Conservation (phyloP, 352 stramenopile genomes). For the Saprolegnia parasitica region DNA sequence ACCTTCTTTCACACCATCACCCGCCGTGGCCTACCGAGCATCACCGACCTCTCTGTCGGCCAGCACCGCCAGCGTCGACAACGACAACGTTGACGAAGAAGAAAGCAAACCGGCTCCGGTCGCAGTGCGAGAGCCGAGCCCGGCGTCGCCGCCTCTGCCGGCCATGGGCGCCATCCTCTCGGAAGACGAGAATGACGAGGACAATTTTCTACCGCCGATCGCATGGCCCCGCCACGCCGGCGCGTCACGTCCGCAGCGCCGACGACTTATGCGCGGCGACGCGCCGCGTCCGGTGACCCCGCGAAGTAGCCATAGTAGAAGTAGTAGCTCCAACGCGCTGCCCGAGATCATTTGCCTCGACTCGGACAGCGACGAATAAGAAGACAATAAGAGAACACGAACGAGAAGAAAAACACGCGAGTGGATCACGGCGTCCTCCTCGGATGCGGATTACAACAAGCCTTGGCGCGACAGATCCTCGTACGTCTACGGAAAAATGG, state of each 20-base stretch:
- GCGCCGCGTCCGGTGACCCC: too few species aligned
- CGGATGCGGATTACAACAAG: conserved; percentile 67
- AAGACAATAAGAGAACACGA: background rate
- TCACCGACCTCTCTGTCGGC: too few species aligned
- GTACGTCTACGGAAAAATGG: conserved; percentile 75
- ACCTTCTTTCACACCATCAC: too few species aligned
- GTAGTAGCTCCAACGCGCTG: background rate
- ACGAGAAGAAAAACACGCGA: too few species aligned
- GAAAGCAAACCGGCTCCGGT: too few species aligned
- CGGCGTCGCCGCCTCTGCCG: background rate
- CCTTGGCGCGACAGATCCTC: conserved; percentile 97
- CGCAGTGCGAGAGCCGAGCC: too few species aligned
- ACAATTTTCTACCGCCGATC: background rate
- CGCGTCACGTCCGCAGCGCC: background rate
- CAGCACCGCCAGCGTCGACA: too few species aligned
- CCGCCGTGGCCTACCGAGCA: too few species aligned
- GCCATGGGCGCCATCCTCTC: background rate
- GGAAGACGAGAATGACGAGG: background rate
- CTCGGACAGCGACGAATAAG: conserved; percentile 13
- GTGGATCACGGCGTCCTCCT: too few species aligned
- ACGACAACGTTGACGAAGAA: too few species aligned
- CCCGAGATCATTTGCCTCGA: conserved; percentile 22
- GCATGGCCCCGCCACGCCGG: background rate
- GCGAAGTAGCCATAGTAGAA: conserved; percentile 13
- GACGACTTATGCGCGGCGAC: background rate